phyloP scores from a whole-genome alignment of 768 basidiomycete genomes.

The Auricularia heimuer region DNA sequence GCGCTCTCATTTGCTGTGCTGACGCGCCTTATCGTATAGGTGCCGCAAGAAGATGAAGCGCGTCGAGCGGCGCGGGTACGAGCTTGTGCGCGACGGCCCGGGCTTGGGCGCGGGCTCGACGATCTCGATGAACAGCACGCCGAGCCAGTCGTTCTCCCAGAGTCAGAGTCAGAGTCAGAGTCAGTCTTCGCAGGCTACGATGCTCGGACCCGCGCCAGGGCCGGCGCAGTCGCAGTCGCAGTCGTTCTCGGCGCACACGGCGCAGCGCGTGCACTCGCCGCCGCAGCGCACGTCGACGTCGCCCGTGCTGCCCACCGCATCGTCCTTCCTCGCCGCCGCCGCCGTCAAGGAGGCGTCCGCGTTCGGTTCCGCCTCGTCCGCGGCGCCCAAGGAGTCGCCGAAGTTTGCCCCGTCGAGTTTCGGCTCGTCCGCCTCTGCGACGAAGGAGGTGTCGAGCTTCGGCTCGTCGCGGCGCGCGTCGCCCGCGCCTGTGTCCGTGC shows the following conservation, averaged over 20 bases:
- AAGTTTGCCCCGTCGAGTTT: background rate
- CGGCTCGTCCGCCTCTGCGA: no score
- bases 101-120: conserved; percentile 13
- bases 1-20: background rate
- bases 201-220: conserved; percentile 5
- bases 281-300: background rate
- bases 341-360: background rate
- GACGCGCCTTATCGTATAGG: conserved; percentile 21
- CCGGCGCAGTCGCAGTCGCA: background rate
- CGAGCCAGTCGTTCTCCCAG: conserved; percentile 2
- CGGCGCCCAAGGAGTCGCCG: no score
- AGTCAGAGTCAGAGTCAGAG: conserved; percentile 5
- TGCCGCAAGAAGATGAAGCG: conserved; percentile 85
- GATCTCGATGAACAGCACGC: conserved; percentile 4
- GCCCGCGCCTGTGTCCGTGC: background rate
- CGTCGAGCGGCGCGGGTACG: conserved; percentile 52
- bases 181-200: conserved; percentile 8
- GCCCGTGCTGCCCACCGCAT: background rate
- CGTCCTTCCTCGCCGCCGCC: no score
- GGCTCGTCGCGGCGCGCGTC: background rate
- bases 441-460: background rate
- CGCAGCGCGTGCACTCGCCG: background rate
- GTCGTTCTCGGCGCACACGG: background rate
- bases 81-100: conserved; percentile 11
- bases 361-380: background rate